Percentiles rank a stretch among this genome's conserved stretches.
Conservation (phyloP, 2,329 filamentous ascomycete species). For the Cercospora beticola region DNA sequence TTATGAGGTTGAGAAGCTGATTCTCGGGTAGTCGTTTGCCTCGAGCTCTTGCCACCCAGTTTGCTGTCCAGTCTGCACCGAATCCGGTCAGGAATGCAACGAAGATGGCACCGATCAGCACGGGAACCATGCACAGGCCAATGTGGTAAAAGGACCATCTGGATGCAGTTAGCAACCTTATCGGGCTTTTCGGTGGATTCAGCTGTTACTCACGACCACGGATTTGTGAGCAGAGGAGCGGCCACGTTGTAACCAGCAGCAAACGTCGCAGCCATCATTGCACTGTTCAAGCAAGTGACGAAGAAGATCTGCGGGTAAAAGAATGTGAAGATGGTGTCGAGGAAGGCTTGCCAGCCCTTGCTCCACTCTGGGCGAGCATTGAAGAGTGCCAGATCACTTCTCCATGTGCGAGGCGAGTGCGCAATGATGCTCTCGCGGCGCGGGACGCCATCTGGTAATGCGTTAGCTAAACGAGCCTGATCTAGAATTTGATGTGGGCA, state of each 20-base stretch:
- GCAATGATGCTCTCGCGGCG: constrained; percentile 15
- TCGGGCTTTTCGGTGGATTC: background rate
- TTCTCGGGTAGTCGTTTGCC: constrained; percentile 34
- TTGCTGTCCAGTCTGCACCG: constrained; percentile 32
- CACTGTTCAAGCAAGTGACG: constrained; percentile 36
- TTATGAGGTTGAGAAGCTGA: constrained; percentile 33
- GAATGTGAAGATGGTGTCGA: constrained; percentile 36
- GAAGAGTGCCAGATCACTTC: constrained; percentile 31
- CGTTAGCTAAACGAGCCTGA: background rate
- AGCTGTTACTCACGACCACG: constrained; percentile 23
- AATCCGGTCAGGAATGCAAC: constrained; percentile 30
- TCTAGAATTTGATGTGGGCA: too few species aligned
- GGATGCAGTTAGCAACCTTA: constrained; percentile 6
- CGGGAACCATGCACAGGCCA: constrained; percentile 30
- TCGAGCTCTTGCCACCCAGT: constrained; percentile 29
- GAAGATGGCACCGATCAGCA: constrained; percentile 30
- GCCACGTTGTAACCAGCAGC: constrained; percentile 32
- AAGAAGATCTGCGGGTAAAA: constrained; percentile 38
- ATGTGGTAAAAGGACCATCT: constrained; percentile 30
- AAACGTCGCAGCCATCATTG: constrained; percentile 33
- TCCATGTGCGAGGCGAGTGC: constrained; percentile 26
- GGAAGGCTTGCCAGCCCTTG: constrained; percentile 30
- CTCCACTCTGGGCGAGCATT: constrained; percentile 27
- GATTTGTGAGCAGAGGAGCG: constrained; percentile 29
- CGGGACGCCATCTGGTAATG: constrained; percentile 20